Conservation (phyloP, 2,329 filamentous ascomycete genomes). For the Xylaria sp. region DNA sequence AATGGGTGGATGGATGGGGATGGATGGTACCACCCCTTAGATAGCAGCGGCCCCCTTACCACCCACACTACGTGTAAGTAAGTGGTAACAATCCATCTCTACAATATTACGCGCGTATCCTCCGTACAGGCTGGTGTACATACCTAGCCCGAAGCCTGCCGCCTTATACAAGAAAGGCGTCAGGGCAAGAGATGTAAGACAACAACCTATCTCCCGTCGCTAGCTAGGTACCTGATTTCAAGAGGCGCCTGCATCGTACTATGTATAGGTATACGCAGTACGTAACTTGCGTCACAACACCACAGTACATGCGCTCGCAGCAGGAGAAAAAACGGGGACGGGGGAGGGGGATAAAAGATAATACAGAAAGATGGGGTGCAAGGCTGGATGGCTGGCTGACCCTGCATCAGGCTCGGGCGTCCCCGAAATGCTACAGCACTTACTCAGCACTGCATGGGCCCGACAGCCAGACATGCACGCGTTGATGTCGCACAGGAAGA, state of each 20-base stretch:
- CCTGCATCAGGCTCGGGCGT: conserved; percentile 36
- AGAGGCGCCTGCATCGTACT: conserved; percentile 3
- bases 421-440: conserved; percentile 32
- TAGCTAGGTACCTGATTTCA: not conserved
- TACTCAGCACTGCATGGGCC: conserved; percentile 29
- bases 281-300: not conserved
- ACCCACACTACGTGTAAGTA: not conserved
- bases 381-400: conserved; percentile 39
- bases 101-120: conserved; percentile 7
- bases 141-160: conserved; percentile 12
- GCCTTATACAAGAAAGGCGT: conserved; percentile 1
- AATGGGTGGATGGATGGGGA: not conserved
- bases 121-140: conserved; percentile 12
- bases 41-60: not conserved
- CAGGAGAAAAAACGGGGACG: not conserved
- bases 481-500: conserved; percentile 26
- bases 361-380: conserved; percentile 9
- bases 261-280: not conserved
- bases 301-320: not conserved
- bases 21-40: conserved; percentile 6
- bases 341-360: not conserved
- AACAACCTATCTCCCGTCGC: not conserved
- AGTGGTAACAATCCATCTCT: conserved; percentile 6
- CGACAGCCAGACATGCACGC: conserved; percentile 3
- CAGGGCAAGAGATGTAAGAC: not conserved